Evolutionary conservation across 129 eudicot species (phyloP), one percentile per base, ranked within the genome.

Genomic region (Dittrichia graveolens): DNA sequence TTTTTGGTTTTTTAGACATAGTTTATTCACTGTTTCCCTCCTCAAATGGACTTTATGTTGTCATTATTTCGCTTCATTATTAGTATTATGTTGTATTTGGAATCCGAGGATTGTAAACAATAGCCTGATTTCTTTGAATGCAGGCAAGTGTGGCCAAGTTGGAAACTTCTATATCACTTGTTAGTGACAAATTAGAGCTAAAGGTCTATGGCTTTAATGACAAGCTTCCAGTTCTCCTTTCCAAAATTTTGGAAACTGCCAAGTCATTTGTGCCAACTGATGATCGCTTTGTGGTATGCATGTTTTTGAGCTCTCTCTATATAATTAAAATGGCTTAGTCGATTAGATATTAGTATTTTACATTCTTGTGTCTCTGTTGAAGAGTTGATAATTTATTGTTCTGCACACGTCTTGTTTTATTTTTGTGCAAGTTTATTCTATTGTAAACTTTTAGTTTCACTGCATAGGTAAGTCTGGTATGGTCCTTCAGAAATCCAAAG

Each of bases 71-170:
- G 56, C 55, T 65, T 14, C 14, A 7, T 24, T 24, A 13, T 40
- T 52, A 19, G 14, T 67, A 76, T 56, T 57, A 67, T 66, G 11
- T 31, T 67, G 16, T 67, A 67, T 45, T 12, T 52, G 75, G 62
- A 41, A 13, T 42, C 49, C 38, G 69, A 56, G 41, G 5, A 15
- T 16, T 54, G 61, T 52, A 46, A 49, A 80, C 49, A 68, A 38
- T 15, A 41, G 11, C 61, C 39, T n/a, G 7, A 42, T 43, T 16
- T 19, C 15, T 62, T 60, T 73, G 55, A 71, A 52, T 77, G 80
- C 79, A 94, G 98, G 98, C 98, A 44, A 84, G 95, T 79, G 90
- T 90, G 67, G 95, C 98, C 15, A 94, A 94, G 82, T 75, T 94
- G 69, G 97, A 94, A 76, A 94, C 93, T 80, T 94, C 97, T 71